These are phyloP conservation scores for Beauveria medogensis DNA, from an alignment of 2,329 filamentous ascomycete genomes.

Conservation along the genomic window DNA sequence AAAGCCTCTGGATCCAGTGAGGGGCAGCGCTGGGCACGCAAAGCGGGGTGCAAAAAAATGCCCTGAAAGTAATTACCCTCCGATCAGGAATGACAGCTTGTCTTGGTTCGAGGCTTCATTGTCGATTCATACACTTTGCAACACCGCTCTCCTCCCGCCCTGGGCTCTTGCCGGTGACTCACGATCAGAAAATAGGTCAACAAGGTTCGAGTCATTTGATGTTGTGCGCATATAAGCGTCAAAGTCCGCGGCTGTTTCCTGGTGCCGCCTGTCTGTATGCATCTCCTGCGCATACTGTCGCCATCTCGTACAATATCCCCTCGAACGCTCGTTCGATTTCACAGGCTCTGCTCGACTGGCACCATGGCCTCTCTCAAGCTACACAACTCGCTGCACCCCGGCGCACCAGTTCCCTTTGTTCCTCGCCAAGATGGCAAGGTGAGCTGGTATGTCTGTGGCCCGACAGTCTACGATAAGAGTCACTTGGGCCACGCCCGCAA, in stretches of 20 bases:
- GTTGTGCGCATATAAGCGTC: not conserved
- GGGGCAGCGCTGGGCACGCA: conserved; percentile 7
- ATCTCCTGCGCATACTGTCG: conserved; percentile 23
- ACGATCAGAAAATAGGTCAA: not conserved
- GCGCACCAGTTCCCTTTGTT: conserved; percentile 64
- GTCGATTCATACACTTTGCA: not conserved
- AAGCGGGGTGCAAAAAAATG: conserved; percentile 10
- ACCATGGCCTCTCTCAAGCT: conserved; percentile 57
- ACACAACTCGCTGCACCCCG: conserved; percentile 70
- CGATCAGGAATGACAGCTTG: conserved; percentile 6
- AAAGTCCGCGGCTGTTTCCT: not conserved
- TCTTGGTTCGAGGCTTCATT: conserved; percentile 1
- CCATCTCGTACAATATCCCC: conserved; percentile 22
- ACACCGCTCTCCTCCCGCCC: not conserved
- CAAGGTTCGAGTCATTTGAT: not conserved
- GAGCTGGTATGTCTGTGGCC: conserved; percentile 84
- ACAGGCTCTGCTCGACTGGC: conserved; percentile 27
- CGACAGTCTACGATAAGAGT: conserved; percentile 75
- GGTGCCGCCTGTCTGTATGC: conserved; percentile 20
- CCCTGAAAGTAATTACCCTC: not conserved
- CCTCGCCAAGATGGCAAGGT: conserved; percentile 65
- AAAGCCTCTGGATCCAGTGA: not conserved
- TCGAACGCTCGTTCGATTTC: conserved; percentile 21
- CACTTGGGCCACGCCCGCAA: conserved; percentile 81
- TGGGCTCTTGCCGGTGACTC: conserved; percentile 11